These are phyloP conservation scores for Astragalus membranaceus DNA, from an alignment of 306 rosid species.

Conservation along the genomic window DNA sequence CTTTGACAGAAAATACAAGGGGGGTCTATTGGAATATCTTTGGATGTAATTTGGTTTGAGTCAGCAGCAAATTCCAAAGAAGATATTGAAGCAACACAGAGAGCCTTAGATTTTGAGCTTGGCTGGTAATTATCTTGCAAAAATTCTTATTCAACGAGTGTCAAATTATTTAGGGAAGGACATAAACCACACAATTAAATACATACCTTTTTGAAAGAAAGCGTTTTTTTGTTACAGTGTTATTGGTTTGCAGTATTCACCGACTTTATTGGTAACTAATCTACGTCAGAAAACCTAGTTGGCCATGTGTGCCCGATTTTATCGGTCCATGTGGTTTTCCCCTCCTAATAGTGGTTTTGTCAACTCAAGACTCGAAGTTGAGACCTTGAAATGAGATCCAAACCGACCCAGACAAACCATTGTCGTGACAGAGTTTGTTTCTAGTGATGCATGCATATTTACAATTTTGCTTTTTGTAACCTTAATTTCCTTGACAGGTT, in stretches of 20 bases:
- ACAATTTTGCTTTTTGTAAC: neutral
- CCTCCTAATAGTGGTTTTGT: too few relatives aligned
- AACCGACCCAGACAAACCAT: too few relatives aligned
- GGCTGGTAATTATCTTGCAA: slow-evolving; percentile 58
- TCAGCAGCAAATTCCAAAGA: slow-evolving; percentile 52
- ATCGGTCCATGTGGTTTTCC: too few relatives aligned
- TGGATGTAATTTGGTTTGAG: slow-evolving; percentile 77
- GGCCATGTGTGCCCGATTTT: too few relatives aligned
- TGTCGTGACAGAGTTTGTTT: too few relatives aligned
- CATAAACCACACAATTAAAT: neutral
- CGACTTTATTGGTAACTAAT: too few relatives aligned
- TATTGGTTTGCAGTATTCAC: too few relatives aligned
- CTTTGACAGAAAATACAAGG: slow-evolving; percentile 42
- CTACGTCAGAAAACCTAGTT: too few relatives aligned
- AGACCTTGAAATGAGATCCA: too few relatives aligned
- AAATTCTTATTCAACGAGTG: neutral
- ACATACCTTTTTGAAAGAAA: neutral
- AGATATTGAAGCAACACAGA: slow-evolving; percentile 62
- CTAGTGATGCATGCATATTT: neutral
- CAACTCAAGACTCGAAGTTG: too few relatives aligned
- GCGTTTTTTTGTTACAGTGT: too few relatives aligned
- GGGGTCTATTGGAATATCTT: slow-evolving; percentile 69
- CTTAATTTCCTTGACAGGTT: slow-evolving; percentile 36
- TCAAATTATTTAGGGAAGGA: neutral
- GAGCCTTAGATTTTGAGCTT: slow-evolving; percentile 90